Conservation (phyloP, 257 asterid genomes). For the Catharanthus roseus region DNA sequence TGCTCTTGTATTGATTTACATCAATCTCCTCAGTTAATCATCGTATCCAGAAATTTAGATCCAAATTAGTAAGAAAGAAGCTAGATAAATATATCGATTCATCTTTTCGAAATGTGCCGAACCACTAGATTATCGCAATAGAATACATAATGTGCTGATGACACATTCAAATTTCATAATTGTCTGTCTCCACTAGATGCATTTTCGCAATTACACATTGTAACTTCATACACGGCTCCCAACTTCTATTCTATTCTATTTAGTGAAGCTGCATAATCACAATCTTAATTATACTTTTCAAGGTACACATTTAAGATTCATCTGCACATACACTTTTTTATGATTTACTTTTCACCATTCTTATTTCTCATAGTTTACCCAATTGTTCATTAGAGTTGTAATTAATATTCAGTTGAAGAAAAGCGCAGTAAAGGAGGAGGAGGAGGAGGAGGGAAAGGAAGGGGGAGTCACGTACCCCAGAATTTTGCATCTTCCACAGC, state of each 20-base stretch:
- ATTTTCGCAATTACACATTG: background rate
- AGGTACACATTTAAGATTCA: background rate
- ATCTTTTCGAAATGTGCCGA: background rate
- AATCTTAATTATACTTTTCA: background rate
- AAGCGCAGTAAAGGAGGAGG: background rate
- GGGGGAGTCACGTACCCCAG: conserved; percentile 50
- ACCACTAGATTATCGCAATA: background rate
- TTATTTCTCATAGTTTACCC: background rate
- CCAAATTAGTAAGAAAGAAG: background rate
- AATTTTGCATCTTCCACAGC: conserved; percentile 63
- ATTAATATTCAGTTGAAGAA: background rate
- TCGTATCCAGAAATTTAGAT: background rate
- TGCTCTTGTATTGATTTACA: background rate
- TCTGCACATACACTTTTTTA: background rate
- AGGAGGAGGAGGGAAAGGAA: conserved; percentile 7
- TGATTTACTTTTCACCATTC: background rate
- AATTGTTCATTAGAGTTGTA: background rate
- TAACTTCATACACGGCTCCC: background rate
- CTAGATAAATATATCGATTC: background rate
- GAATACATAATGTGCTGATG: background rate
- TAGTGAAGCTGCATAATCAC: background rate
- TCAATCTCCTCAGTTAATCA: background rate
- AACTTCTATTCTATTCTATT: background rate
- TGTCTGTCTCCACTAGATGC: background rate
- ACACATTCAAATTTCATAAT: background rate